Base-by-base conservation (phyloP, 331 rosid genomes). In the Pyracantha coccinea region DNA sequence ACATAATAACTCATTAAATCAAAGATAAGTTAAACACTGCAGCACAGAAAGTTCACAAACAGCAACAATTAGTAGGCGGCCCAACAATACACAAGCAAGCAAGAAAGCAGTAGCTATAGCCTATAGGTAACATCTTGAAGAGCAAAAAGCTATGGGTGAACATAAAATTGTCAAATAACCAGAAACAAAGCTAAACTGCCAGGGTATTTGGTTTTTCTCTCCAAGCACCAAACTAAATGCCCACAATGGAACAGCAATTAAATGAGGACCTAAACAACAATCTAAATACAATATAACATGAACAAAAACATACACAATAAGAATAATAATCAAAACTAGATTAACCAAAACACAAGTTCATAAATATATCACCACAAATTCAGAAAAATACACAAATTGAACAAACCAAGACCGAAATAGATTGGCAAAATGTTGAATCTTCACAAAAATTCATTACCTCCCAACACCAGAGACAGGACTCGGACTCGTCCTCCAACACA, bases 381-480 rank as follows among this genome's bases (percentile, higher is more conserved):
- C 53, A 65, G 25, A 32, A 71, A 35, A 24, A 24, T 38, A 16
- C 33, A 24, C 9, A 60, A 73, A 20, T 10, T 27, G 14, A 20
- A 33, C 71, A 38, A 3, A 35, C 21, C 11, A 53, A 41, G 21
- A 60, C 17, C 23, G 4, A 57, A 10, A n/a, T 4, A 28, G n/a
- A 45, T 63, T 2, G 68, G 17, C 33, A 58, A 38, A 72, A 53
- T 62, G 9, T 3, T 12, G 15, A 60, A 25, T 7, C 25, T 23
- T 13, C 24, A 9, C 2, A 3, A 41, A 21, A 64, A 28, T 1
- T 1, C 8, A 74, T 79, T 72, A 95, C 99, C 99, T 95, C 97
- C 99, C 99, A 95, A 70, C 99, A 95, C 99, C 99, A 95, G 7
- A 95, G 91, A 50, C 96, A 90, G 2, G 86, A 83, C 19, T 85